Percentiles rank a stretch among this genome's conserved stretches.
Evolutionary conservation across 2,329 filamentous ascomycete species (phyloP).

Genomic region (Hymenoscyphus occultus): DNA sequence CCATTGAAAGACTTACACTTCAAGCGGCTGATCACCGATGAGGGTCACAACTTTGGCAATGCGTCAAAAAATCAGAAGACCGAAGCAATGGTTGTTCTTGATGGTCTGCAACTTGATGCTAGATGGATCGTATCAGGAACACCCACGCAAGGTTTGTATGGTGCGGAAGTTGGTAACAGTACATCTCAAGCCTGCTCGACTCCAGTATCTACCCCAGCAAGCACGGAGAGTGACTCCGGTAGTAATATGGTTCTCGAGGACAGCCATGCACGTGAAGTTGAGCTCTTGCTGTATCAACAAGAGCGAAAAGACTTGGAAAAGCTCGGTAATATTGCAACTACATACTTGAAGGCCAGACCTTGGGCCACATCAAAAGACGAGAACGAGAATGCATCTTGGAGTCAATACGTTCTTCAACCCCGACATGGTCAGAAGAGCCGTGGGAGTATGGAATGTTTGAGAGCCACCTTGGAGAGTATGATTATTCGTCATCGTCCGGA

Average conservation of each 20-base stretch:
- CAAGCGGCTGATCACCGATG: constrained; percentile 86
- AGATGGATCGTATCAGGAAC: constrained; percentile 92
- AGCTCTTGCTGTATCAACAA: constrained; percentile 37
- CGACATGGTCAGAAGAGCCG: constrained; percentile 49
- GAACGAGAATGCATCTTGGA: constrained; percentile 64
- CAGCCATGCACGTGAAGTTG: background rate
- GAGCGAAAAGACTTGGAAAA: constrained; percentile 65
- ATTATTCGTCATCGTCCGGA: constrained; percentile 76
- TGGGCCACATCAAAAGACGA: constrained; percentile 66
- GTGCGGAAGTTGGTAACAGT: constrained; percentile 52
- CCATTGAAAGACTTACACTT: constrained; percentile 73
- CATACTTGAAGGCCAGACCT: constrained; percentile 73
- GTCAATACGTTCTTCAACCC: constrained; percentile 64
- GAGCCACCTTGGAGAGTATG: constrained; percentile 68
- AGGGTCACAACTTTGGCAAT: constrained; percentile 82
- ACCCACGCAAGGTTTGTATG: constrained; percentile 78
- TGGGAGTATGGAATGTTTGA: constrained; percentile 61
- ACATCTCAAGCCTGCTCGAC: constrained; percentile 14
- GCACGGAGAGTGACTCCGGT: background rate
- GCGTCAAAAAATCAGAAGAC: constrained; percentile 54
- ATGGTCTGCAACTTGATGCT: constrained; percentile 61
- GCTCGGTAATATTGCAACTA: constrained; percentile 60
- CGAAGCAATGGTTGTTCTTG: constrained; percentile 50
- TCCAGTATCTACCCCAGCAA: constrained; percentile 5
- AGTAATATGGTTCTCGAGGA: background rate